phyloP scores from a whole-genome alignment of 1,139 yeast species.

The Arxiozyma telluris region DNA sequence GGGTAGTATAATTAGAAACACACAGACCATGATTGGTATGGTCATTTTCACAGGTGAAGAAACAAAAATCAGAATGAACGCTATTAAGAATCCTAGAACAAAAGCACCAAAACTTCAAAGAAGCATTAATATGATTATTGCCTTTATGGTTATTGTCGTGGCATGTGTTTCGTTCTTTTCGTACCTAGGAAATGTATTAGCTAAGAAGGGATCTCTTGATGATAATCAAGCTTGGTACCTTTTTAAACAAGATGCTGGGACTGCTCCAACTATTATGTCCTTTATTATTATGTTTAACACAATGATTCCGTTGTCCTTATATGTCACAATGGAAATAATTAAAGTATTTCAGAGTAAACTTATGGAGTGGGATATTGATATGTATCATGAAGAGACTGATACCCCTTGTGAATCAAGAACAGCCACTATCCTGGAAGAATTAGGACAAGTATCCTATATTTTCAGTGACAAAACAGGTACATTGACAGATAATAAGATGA shows the following conservation, averaged over 20 bases:
- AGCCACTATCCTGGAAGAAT: constrained; percentile 88
- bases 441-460: constrained; percentile 91
- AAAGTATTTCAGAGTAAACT: constrained; percentile 76
- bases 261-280: constrained; percentile 87
- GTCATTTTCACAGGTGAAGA: constrained; percentile 94
- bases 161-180: constrained; percentile 67
- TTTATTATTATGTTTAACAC: constrained; percentile 96
- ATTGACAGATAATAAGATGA: constrained; percentile 82
- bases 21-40: constrained; percentile 61
- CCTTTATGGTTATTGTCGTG: constrained; percentile 82
- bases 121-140: constrained; percentile 72
- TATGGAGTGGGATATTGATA: constrained; percentile 83
- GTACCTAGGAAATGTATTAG: constrained; percentile 63
- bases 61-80: constrained; percentile 91
- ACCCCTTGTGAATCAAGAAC: constrained; percentile 95
- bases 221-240: constrained; percentile 62
- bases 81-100: constrained; percentile 76
- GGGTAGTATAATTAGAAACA: constrained; percentile 82
- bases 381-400: constrained; percentile 77
- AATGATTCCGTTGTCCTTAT: constrained; percentile 84
- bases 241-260: constrained; percentile 65
- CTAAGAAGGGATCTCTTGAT: constrained; percentile 35
- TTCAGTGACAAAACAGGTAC: constrained; percentile 98
- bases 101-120: constrained; percentile 89
- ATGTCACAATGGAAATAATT: constrained; percentile 93